Percentiles rank a stretch among this genome's conserved stretches.
Conservation (phyloP, 2,329 filamentous ascomycete species). For the Alternaria angustiovoidea region DNA sequence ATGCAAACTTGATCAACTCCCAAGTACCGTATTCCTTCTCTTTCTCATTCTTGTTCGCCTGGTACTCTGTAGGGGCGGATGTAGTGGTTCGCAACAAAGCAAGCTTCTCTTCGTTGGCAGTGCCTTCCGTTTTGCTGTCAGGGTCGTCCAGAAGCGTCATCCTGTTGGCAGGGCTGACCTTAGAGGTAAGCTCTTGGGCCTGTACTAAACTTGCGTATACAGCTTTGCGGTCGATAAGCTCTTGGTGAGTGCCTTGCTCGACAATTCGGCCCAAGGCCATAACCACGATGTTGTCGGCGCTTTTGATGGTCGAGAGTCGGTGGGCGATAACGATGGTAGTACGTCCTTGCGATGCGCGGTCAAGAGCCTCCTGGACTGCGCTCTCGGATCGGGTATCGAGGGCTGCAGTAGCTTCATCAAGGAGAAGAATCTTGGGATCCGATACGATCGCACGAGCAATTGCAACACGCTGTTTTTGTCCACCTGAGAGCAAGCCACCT, state of each 20-base stretch:
- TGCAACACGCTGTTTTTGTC: conserved; percentile 96
- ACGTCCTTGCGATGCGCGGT: conserved; percentile 82
- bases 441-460: conserved; percentile 91
- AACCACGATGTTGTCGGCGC: conserved; percentile 95
- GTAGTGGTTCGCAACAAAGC: conserved; percentile 39
- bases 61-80: conserved; percentile 69
- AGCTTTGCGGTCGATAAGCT: conserved; percentile 72
- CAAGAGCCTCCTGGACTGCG: conserved; percentile 90
- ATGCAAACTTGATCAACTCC: conserved; percentile 54
- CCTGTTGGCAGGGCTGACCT: conserved; percentile 31
- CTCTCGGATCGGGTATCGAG: conserved; percentile 95
- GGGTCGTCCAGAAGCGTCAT: conserved; percentile 28
- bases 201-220: conserved; percentile 88
- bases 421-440: conserved; percentile 87
- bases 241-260: conserved; percentile 89
- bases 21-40: conserved; percentile 41
- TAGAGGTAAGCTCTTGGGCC: conserved; percentile 70
- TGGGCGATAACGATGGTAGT: conserved; percentile 98
- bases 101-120: conserved; percentile 36
- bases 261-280: conserved; percentile 86
- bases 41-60: conserved; percentile 47
- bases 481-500: conserved; percentile 89
- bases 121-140: conserved; percentile 27
- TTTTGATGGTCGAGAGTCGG: conserved; percentile 90
- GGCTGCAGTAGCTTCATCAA: conserved; percentile 94